Evolutionary conservation across 2,329 filamentous ascomycete species (phyloP).

Genomic region (Clonostachys rhizophaga): DNA sequence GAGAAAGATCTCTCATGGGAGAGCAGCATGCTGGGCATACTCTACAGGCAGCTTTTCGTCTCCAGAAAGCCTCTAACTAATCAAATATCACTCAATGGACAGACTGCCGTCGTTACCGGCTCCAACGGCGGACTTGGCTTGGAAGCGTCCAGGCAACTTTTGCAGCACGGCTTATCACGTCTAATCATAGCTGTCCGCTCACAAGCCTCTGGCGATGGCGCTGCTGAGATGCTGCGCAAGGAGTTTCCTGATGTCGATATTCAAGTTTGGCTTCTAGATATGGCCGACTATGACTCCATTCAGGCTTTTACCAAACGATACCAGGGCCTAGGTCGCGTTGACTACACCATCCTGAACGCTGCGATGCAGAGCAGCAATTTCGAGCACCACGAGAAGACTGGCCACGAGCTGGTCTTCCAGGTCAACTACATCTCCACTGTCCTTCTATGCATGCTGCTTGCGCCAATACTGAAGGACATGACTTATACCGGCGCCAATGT

Average conservation of each 20-base stretch:
- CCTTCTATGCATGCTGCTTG: conserved; percentile 16
- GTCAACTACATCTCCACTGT: conserved; percentile 23
- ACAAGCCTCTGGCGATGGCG: conserved; percentile 4
- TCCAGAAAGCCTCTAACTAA: too few species aligned
- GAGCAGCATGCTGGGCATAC: too few species aligned
- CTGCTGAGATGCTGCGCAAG: not conserved
- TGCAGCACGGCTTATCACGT: conserved; percentile 23
- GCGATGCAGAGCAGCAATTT: conserved; percentile 14
- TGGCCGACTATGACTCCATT: conserved; percentile 27
- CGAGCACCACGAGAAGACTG: conserved; percentile 7
- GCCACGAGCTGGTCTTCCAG: conserved; percentile 22
- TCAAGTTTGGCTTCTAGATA: conserved; percentile 22
- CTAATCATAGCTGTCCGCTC: conserved; percentile 38
- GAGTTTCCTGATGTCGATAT: conserved; percentile 4
- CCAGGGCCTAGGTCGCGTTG: conserved; percentile 8
- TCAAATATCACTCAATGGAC: not conserved
- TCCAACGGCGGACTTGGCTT: conserved; percentile 39
- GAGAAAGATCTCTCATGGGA: too few species aligned
- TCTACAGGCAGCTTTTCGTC: too few species aligned
- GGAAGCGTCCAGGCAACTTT: conserved; percentile 32
- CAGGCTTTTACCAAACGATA: conserved; percentile 21
- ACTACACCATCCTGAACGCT: conserved; percentile 25
- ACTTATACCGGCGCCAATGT: not conserved
- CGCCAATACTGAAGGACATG: conserved; percentile 11
- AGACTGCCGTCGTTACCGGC: conserved; percentile 29